phyloP scores from a whole-genome alignment of 352 stramenopile genomes.

The Globisporangium polare region DNA sequence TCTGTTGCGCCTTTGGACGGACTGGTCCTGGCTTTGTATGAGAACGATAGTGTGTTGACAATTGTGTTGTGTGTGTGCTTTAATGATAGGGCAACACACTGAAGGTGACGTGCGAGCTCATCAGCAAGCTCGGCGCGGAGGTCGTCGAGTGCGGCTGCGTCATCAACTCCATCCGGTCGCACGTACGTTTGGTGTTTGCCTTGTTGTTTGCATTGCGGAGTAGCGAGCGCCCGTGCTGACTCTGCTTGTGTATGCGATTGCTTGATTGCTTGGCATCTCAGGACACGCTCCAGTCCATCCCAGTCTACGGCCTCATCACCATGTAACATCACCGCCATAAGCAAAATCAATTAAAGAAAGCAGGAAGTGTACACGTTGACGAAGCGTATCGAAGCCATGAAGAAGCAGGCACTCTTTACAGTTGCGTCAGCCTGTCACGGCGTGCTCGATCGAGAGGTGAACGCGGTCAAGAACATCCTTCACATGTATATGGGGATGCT shows the following conservation, averaged over 20 bases:
- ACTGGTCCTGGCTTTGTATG: background rate
- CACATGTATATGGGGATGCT: too few species aligned
- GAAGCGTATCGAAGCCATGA: too few species aligned
- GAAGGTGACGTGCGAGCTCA: conserved; percentile 75
- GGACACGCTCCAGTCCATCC: conserved; percentile 45
- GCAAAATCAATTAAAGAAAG: too few species aligned
- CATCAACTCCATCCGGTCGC: conserved; percentile 52
- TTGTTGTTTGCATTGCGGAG: background rate
- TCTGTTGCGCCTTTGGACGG: background rate
- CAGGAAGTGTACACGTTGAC: too few species aligned
- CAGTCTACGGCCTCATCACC: conserved; percentile 48
- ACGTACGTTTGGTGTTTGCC: conserved; percentile 22
- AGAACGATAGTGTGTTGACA: background rate
- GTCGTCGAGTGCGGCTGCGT: conserved; percentile 82
- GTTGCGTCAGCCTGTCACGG: too few species aligned
- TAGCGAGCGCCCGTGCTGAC: background rate
- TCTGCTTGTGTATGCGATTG: background rate
- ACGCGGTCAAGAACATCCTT: too few species aligned
- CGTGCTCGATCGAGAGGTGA: too few species aligned
- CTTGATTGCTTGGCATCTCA: conserved; percentile 6
- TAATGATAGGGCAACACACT: conserved; percentile 62
- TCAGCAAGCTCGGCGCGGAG: conserved; percentile 59
- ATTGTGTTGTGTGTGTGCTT: conserved; percentile 2
- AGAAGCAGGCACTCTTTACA: too few species aligned
- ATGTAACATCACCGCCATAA: conserved; percentile 25